Conservation (phyloP, 805 yeast species). For the Jamesozyma jinghongensis region DNA sequence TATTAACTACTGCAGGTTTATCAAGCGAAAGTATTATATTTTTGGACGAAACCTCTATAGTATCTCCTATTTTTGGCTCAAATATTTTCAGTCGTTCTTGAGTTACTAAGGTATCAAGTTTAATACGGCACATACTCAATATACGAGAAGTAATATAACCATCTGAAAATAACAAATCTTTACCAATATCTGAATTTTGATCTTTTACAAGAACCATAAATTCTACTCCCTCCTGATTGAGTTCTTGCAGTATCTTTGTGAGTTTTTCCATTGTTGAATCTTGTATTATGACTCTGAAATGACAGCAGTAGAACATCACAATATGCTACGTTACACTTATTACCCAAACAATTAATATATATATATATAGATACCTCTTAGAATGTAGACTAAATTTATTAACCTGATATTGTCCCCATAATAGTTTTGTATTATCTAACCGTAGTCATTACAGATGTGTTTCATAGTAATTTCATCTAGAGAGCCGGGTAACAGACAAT, state of each 20-base stretch:
- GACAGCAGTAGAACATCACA: no score
- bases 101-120: background rate
- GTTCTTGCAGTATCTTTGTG: slow-evolving; percentile 5
- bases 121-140: background rate
- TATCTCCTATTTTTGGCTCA: no score
- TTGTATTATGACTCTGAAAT: no score
- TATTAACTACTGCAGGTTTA: background rate
- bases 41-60: no score
- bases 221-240: slow-evolving; percentile 9
- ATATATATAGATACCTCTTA: no score
- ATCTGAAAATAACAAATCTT: slow-evolving; percentile 3
- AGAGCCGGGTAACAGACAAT: background rate
- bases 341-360: no score
- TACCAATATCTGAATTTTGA: background rate
- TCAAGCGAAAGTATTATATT: no score
- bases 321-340: no score
- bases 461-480: background rate
- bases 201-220: slow-evolving; percentile 11
- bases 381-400: no score
- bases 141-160: background rate
- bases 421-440: no score
- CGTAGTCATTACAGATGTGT: background rate
- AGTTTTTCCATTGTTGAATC: slow-evolving; percentile 10
- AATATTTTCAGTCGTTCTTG: no score
- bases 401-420: no score